Conservation (phyloP, 768 basidiomycete species). For the Udeniomyces megalosporus region DNA sequence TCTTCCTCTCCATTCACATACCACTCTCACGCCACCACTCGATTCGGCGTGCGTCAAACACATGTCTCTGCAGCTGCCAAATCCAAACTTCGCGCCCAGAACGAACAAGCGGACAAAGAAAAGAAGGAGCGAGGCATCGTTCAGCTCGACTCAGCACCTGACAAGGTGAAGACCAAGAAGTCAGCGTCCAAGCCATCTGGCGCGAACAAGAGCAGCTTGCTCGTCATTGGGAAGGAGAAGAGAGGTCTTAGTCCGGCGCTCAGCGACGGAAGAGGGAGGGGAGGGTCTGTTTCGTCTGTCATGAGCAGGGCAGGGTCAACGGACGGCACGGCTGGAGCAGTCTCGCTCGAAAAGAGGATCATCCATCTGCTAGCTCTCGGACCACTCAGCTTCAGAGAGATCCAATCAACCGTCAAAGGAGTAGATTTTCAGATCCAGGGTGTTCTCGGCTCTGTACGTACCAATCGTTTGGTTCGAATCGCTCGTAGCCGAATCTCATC, state of each 20-base stretch:
- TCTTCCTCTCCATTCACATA: neutral
- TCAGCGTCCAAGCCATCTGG: neutral
- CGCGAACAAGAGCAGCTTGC: neutral
- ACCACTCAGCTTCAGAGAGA: neutral
- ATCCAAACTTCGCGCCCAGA: constrained; percentile 6
- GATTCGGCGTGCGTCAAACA: constrained; percentile 11
- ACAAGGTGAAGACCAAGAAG: neutral
- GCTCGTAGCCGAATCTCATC: too few species aligned
- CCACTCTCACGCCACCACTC: neutral
- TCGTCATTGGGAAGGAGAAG: neutral
- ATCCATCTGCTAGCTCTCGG: constrained; percentile 12
- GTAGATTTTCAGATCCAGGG: neutral
- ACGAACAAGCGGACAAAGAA: constrained; percentile 6
- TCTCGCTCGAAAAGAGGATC: constrained; percentile 2
- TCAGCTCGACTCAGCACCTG: constrained; percentile 4
- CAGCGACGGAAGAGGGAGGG: neutral
- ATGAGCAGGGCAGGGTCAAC: neutral
- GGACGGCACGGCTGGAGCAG: neutral
- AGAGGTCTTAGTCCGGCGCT: neutral
- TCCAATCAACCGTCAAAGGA: neutral
- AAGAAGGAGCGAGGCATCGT: constrained; percentile 6
- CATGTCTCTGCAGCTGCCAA: constrained; percentile 10
- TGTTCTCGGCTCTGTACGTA: neutral
- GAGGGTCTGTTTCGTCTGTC: neutral
- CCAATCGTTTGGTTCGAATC: too few species aligned